Evolutionary conservation across 1,139 yeast species (phyloP), one percentile per base, ranked within the genome.

Genomic region (Oligophagozyma castellii): DNA sequence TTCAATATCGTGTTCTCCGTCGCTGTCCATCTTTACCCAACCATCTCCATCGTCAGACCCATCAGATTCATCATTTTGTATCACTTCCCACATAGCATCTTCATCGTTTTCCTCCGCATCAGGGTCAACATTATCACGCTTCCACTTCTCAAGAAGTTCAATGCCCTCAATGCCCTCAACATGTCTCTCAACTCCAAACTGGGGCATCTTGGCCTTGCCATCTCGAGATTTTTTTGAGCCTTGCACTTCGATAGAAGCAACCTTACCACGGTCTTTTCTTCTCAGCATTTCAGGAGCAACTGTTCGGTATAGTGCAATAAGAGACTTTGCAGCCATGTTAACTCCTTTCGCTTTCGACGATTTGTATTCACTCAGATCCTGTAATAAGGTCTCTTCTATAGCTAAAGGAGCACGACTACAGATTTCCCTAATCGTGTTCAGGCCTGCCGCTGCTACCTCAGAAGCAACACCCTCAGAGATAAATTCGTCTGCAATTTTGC

Each of bases 381-480:
- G 95, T 39, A 89, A 62, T 34, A 89, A 59, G 2, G 86, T 71
- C 30, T 77, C 73, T 33, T 84, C 95, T 43, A 89, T 83, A 21
- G 96, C 93, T 38, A 89, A 64, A 12, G 98, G 96, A 6, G 93
- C 92, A 61, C 98, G 75, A 2, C 94, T 59, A 38, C 89, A 67
- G 35, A 89, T 81, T 56, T 89, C 98, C 42, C 96, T 66, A 36
- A 89, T 86, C 4, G 96, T 81, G 55, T 89, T 89, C 39, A 89
- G 65, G 46, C 99, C 99, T 3, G 96, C 96, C 29, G 95, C 84
- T 8, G 96, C 95, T 32, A 86, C 98, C 57, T 89, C 95, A 14
- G 94, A 76, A 7, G 96, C 84, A 22, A 89, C 98, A 63, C 98
- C 98, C 51, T 89, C 96, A 44, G 94, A 80, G 26, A 89, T 95